A percentile compares a stretch with the other conserved stretches of the same genome.
These are phyloP conservation scores for Trichoderma pleuroti DNA, from an alignment of 2,329 filamentous ascomycete genomes.

Conservation along the genomic window DNA sequence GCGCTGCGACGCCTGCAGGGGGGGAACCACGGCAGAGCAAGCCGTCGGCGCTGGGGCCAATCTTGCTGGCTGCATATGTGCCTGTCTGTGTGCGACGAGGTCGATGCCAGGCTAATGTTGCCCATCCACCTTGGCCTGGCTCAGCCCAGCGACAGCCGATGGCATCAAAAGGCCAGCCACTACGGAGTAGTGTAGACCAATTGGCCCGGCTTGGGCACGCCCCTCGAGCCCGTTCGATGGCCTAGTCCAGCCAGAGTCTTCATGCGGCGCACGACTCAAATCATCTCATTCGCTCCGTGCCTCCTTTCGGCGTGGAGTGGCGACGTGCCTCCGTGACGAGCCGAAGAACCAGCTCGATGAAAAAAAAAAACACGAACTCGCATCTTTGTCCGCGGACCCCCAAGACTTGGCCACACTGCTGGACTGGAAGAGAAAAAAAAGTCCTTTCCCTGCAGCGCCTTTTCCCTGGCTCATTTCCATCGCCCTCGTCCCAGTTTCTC, in stretches of 20 bases:
- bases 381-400: not conserved
- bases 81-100: not conserved
- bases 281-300: slow-evolving; percentile 1
- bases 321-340: slow-evolving; percentile 3
- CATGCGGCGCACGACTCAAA: not conserved
- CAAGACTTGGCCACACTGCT: not conserved
- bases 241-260: not conserved
- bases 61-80: not conserved
- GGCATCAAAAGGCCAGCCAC: not conserved
- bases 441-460: not conserved
- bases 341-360: not conserved
- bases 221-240: not conserved
- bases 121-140: not conserved
- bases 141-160: slow-evolving; percentile 14
- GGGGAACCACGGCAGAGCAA: slow-evolving; percentile 4
- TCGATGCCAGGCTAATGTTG: not conserved
- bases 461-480: not conserved
- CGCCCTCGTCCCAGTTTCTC: not conserved
- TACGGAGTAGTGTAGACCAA: not conserved
- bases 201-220: not conserved
- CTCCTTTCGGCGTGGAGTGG: not conserved
- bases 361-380: not conserved
- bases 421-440: not conserved
- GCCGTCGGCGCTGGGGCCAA: not conserved
- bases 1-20: slow-evolving; percentile 3